Evolutionary conservation across 371 early-diverging fungal species (phyloP).

Genomic region (Batrachochytrium dendrobatidis): DNA sequence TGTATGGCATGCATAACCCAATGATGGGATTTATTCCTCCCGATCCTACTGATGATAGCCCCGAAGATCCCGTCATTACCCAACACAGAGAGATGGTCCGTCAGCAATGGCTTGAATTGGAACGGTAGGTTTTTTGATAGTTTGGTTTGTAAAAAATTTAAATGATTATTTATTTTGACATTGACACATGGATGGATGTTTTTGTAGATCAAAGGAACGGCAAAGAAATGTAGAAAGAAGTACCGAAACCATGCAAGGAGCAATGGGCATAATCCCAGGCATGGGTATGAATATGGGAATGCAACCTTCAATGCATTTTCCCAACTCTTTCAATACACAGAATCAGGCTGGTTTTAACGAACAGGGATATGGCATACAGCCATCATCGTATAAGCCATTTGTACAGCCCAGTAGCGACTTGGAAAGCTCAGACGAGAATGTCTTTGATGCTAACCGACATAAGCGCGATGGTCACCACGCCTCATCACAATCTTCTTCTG

Average conservation of each 20-base stretch:
- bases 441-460: too few species aligned
- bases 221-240: conserved; percentile 26
- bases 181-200: background rate
- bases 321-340: too few species aligned
- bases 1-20: conserved; percentile 5
- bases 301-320: too few species aligned
- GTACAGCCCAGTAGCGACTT: too few species aligned
- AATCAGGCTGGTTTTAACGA: too few species aligned
- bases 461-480: too few species aligned
- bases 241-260: conserved; percentile 5
- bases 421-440: too few species aligned
- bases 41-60: conserved; percentile 15
- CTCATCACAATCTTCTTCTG: too few species aligned
- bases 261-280: too few species aligned
- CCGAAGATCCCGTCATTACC: conserved; percentile 25
- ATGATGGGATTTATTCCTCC: conserved; percentile 16
- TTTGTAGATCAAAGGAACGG: conserved; percentile 22
- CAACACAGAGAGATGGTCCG: conserved; percentile 18
- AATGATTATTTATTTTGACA: background rate
- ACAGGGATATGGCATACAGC: too few species aligned
- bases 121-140: conserved; percentile 14
- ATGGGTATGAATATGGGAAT: too few species aligned
- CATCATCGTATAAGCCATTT: too few species aligned
- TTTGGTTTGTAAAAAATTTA: background rate
- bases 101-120: conserved; percentile 29